These are phyloP conservation scores for Hanseniaspora gamundiae DNA, from an alignment of 1,139 yeast genomes.

Conservation along the genomic window DNA sequence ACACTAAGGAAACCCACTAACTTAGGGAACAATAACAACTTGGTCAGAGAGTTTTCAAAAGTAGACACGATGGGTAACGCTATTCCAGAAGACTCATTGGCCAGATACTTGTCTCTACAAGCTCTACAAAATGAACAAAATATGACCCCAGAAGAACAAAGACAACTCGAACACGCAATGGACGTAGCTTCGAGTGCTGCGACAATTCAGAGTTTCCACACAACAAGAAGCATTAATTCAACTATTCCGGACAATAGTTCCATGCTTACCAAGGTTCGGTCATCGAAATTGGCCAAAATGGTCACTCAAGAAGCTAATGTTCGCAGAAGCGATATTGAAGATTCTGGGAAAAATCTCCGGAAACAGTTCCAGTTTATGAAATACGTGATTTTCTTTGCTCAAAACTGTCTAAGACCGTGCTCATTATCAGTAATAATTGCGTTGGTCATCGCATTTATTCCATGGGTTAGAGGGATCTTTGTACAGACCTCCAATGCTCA, in stretches of 20 bases:
- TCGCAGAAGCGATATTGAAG: slow-evolving; percentile 20
- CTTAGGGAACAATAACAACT: neutral
- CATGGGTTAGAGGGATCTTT: slow-evolving; percentile 75
- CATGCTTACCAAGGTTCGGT: slow-evolving; percentile 7
- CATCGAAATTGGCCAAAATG: slow-evolving; percentile 20
- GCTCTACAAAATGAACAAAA: slow-evolving; percentile 2
- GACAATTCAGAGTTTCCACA: neutral
- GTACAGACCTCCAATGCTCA: slow-evolving; percentile 29
- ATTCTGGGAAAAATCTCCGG: slow-evolving; percentile 18
- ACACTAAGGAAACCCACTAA: neutral
- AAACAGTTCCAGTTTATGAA: slow-evolving; percentile 20
- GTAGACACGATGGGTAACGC: slow-evolving; percentile 24
- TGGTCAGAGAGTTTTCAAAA: slow-evolving; percentile 46
- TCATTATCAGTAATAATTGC: slow-evolving; percentile 53
- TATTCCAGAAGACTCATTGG: neutral
- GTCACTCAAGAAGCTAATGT: slow-evolving; percentile 25
- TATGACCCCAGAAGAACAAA: neutral
- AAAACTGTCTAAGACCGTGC: slow-evolving; percentile 60
- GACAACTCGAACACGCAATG: neutral
- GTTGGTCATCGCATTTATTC: slow-evolving; percentile 63
- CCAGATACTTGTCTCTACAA: neutral
- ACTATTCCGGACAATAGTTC: neutral
- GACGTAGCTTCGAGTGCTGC: too few species aligned
- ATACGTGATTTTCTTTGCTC: slow-evolving; percentile 27
- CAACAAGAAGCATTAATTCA: neutral